Evolutionary conservation across 768 basidiomycete species (phyloP), one percentile per base, ranked within the genome.

Genomic region (Lactarius vividus): DNA sequence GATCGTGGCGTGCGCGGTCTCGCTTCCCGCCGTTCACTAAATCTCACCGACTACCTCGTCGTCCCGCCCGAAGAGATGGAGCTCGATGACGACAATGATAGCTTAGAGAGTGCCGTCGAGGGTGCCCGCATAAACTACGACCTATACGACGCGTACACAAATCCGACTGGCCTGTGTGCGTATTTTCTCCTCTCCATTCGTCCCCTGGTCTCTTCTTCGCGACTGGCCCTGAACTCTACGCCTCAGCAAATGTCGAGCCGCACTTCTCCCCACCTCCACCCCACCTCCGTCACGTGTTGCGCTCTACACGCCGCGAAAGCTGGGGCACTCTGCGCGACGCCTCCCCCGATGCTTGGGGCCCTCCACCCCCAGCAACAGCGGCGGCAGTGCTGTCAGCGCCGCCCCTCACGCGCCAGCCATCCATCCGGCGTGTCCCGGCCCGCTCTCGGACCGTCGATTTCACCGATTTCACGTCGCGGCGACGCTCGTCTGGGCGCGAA

Each of bases 401-500:
- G 11, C 72, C 74, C 7, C 75, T 88, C 20, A 77, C 80, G 20
- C 84, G 89, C 39, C 86, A 87, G 66, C 75, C 84, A 0, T 85
- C 87, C 26, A 78, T 88, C 56, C 87, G 88, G 31, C 87, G 88
- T 15, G 61, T 62, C 28, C 79, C 84, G 2, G 71, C 77, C 37
- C 79, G 81, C 10, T 79, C 82, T 5, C 78, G 88, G 39, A 79
- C 84, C 16, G 79, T 84, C 16, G 89, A 91, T 68, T 91, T 92
- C 74, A 86, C 82, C 71, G 89, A 91, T 31, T 91, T 88, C 68
- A 87, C 89, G 0, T 74, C 83, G 28, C 85, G 85, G 15, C 84
- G 89, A 35, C 83, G 90, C 59, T 83, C 83, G 20, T 77, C 78
- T 5, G 83, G 74, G 0, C 76, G 80, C 2, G 76, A 75, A 52